Base-by-base conservation (phyloP, 2,329 filamentous ascomycete species). In the Scedosporium apiospermum region DNA sequence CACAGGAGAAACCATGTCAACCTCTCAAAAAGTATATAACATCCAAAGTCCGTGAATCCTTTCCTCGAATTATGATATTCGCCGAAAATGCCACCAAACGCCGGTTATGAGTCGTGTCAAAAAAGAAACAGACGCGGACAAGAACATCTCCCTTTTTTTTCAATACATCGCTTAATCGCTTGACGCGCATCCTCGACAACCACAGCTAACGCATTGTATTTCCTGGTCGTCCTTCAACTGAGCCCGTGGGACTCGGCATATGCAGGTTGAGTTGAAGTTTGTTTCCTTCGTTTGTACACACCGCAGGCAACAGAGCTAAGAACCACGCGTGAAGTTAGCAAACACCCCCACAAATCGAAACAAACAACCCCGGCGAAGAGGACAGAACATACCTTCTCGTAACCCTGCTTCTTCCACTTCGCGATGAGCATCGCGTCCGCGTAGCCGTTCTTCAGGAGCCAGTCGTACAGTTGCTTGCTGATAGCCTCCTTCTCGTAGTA, bases 271-370 rank as follows among this genome's bases (percentile, higher is more conserved):
- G 75, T 93, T 95, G 80, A 98, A 99, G 76, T 99, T 99, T 34
- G 95, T 99, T 80, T 99, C 95, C 76, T 98, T 98, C n/a, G 95
- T 97, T 76, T 99, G 95, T 63, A 99, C 93, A 75, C 95, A 99
- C 65, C 93, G 86, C 62, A 97, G 80, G 74, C 95, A 99, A 76
- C 95, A 99, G 53, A 99, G 78, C 90, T 95, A 70, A 41, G 21
- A 26, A 57, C 6, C 21, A 38, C 63, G 10, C 58, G 65, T 16
- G n/a, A 27, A 57, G 16, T 2, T n/a, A n/a, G 6, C 21, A 44
- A 30, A 26, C 23, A 46, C 2, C n/a, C 42, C 1, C 18, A 14
- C 30, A 21, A 18, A 18, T 18, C 18, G 7, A 63, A 41, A 14
- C 9, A 1, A n/a, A n/a, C 7, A 4, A 38, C 34, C 10, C 10